Evolutionary conservation across 2,329 filamentous ascomycete species (phyloP).

Genomic region (Colletotrichum chlorophyti): DNA sequence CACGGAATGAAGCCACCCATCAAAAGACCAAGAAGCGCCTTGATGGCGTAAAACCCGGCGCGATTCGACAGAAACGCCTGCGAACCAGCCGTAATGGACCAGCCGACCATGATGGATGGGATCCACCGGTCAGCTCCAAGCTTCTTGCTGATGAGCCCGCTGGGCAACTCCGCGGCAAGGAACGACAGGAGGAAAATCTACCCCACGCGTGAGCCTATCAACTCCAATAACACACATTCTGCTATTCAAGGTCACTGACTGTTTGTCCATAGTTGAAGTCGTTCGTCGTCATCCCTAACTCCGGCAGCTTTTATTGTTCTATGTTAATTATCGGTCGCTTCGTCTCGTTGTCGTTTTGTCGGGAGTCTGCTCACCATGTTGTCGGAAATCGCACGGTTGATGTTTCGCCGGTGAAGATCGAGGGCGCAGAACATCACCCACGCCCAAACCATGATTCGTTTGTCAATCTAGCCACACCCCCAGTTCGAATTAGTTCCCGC

Average conservation of each 20-base stretch:
- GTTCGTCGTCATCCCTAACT: slow-evolving; percentile 50
- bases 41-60: slow-evolving; percentile 47
- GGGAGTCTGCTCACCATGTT: slow-evolving; percentile 39
- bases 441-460: slow-evolving; percentile 41
- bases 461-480: slow-evolving; percentile 51
- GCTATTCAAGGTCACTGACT: slow-evolving; percentile 30
- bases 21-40: slow-evolving; percentile 51
- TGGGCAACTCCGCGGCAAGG: slow-evolving; percentile 55
- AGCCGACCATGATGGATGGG: slow-evolving; percentile 47
- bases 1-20: slow-evolving; percentile 60
- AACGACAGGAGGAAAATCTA: slow-evolving; percentile 53
- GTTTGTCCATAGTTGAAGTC: slow-evolving; percentile 53
- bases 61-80: slow-evolving; percentile 45
- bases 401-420: slow-evolving; percentile 54
- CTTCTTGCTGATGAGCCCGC: slow-evolving; percentile 57
- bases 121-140: slow-evolving; percentile 56
- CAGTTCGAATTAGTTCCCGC: slow-evolving; percentile 21
- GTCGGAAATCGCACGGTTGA: slow-evolving; percentile 49
- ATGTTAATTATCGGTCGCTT: not conserved
- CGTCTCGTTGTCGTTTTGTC: not conserved
- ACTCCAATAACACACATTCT: no score
- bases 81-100: slow-evolving; percentile 46
- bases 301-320: slow-evolving; percentile 38
- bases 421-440: slow-evolving; percentile 57
- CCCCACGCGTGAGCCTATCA: slow-evolving; percentile 16